phyloP scores from a whole-genome alignment of 1,284 basidiomycete genomes.

The Coniferiporia weirii region DNA sequence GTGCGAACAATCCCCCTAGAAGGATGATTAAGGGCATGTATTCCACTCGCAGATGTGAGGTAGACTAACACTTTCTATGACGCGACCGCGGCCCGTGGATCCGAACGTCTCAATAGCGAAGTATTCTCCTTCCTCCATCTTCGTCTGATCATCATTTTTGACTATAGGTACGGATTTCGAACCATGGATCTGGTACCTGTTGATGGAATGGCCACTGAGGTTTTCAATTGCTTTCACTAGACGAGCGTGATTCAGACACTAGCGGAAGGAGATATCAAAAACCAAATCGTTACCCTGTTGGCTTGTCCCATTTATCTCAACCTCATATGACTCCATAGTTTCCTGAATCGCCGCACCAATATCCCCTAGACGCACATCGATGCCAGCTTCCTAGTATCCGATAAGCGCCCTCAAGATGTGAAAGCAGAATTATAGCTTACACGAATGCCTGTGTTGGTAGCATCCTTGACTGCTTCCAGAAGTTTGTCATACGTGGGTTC shows the following conservation, averaged over 20 bases:
- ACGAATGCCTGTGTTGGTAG: conserved; percentile 86
- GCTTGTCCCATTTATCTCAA: conserved; percentile 83
- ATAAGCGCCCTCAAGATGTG: conserved; percentile 6
- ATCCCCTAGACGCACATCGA: conserved; percentile 92
- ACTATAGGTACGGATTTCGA: conserved; percentile 89
- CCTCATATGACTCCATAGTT: conserved; percentile 99
- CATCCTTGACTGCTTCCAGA: conserved; percentile 88
- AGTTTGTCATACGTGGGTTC: conserved; percentile 90
- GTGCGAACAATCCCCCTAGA: conserved; percentile 89
- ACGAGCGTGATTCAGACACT: neutral
- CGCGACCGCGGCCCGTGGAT: conserved; percentile 89
- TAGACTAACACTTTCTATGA: conserved; percentile 72
- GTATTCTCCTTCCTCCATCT: conserved; percentile 99
- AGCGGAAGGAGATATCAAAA: neutral
- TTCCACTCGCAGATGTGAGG: conserved; percentile 17
- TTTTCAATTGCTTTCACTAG: conserved; percentile 88
- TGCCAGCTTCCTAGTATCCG: conserved; percentile 79
- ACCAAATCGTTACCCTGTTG: conserved; percentile 61
- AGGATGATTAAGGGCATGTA: conserved; percentile 4
- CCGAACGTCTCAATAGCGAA: conserved; percentile 99
- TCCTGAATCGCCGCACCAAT: conserved; percentile 93
- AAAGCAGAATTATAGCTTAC: conserved; percentile 35
- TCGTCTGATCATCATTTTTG: conserved; percentile 83
- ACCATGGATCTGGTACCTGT: conserved; percentile 85
- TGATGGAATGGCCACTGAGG: conserved; percentile 89